A percentile compares a stretch with the other conserved stretches of the same genome.
These are phyloP conservation scores for Aspergillus sp. DNA, from an alignment of 2,329 filamentous ascomycete genomes.

Conservation along the genomic window DNA sequence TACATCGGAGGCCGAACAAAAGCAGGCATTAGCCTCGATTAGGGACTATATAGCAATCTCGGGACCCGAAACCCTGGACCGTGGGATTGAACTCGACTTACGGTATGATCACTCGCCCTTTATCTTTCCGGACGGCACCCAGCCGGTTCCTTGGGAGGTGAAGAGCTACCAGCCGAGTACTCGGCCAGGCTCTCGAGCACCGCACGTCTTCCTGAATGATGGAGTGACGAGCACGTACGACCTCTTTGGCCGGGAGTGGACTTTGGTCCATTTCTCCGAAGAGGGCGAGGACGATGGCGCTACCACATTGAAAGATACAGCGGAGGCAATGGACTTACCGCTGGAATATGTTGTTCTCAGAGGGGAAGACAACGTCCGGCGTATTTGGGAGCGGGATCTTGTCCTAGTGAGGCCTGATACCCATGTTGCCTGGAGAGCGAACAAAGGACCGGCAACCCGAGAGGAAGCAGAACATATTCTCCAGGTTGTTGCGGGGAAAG, in stretches of 20 bases:
- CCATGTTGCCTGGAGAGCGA: neutral
- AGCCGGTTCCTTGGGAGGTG: conserved; percentile 21
- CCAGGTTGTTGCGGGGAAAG: neutral
- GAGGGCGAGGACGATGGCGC: too few relatives aligned
- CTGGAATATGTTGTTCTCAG: neutral
- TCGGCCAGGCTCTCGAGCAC: conserved; percentile 34
- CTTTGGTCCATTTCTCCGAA: conserved; percentile 22
- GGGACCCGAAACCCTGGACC: conserved; percentile 18
- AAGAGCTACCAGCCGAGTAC: conserved; percentile 34
- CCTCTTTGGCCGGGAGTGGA: conserved; percentile 30
- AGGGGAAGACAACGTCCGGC: neutral
- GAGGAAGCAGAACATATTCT: neutral
- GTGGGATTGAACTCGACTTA: conserved; percentile 29
- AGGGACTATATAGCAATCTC: neutral
- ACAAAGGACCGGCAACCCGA: neutral
- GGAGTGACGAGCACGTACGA: conserved; percentile 32
- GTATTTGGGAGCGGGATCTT: neutral
- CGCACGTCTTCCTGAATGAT: conserved; percentile 37
- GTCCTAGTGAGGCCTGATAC: conserved; percentile 1
- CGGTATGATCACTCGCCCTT: conserved; percentile 24
- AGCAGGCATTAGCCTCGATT: neutral
- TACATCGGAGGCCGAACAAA: neutral
- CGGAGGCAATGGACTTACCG: neutral
- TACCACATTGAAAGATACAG: neutral
- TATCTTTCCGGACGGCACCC: conserved; percentile 18